Percentiles rank a stretch among this genome's conserved stretches.
These are phyloP conservation scores for Penicillium carneum DNA, from an alignment of 2,329 filamentous ascomycete species.

Conservation along the genomic window DNA sequence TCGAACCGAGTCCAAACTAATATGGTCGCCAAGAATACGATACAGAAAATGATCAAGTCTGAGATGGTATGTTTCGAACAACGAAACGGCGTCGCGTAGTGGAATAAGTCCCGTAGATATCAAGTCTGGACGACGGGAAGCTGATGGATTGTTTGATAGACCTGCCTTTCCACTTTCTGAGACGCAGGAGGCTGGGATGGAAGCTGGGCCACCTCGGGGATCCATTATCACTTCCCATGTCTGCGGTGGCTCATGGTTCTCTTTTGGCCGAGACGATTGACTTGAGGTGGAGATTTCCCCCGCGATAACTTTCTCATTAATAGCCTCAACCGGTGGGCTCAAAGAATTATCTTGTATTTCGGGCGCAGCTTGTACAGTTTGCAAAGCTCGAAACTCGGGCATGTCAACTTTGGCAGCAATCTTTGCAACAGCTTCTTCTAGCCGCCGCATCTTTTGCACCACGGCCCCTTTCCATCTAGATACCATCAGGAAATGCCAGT, in stretches of 20 bases:
- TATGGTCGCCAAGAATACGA: conserved; percentile 36
- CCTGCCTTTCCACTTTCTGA: conserved; percentile 26
- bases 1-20: conserved; percentile 50
- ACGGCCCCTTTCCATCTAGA: conserved; percentile 52
- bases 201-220: conserved; percentile 45
- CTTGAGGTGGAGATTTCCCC: conserved; percentile 7
- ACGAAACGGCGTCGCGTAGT: conserved; percentile 51
- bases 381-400: conserved; percentile 22
- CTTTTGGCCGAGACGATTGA: conserved; percentile 14
- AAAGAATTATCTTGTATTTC: conserved; percentile 10
- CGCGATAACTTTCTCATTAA: conserved; percentile 4
- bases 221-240: conserved; percentile 52
- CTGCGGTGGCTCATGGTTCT: conserved; percentile 33
- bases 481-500: neutral
- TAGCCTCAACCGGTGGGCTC: conserved; percentile 10
- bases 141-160: conserved; percentile 13
- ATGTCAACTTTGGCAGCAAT: conserved; percentile 33
- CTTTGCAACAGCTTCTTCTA: conserved; percentile 48
- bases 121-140: conserved; percentile 45
- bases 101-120: conserved; percentile 56
- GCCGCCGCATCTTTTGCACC: conserved; percentile 45
- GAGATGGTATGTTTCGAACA: conserved; percentile 53
- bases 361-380: conserved; percentile 2
- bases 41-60: conserved; percentile 59
- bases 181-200: conserved; percentile 36